Evolutionary conservation across 768 basidiomycete species (phyloP), one percentile per base, ranked within the genome.

Genomic region (Albatrellus ellisii): DNA sequence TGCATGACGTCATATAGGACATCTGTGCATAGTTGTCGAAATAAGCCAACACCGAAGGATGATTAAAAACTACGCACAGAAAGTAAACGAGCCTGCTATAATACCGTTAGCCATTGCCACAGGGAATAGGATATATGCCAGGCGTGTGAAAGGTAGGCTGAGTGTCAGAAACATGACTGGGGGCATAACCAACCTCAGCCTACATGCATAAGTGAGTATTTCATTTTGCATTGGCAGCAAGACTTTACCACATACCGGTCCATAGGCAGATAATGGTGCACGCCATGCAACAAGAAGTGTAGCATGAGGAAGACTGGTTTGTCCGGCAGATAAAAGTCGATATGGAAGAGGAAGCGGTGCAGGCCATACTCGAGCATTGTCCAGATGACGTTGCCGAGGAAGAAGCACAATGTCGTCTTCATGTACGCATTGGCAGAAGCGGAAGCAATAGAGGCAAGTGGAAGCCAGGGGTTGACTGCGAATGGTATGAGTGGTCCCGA

Each of bases 241-340:
- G 6, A 4, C 6, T 21, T 14, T 36, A 14, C 29, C 5, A 60
- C 73, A 47, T 54, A 87, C 83, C 77, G 68, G 56, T 95, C 91
- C 91, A 97, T 95, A 12, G 91, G 95, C 49, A 99, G 67, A 56
- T 92, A 99, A 60, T 99, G 95, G 57, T 99, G 95, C 26, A 99
- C 77, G 12, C 95, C 95, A 55, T 98, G 95, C 57, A 88, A 67
- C 54, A 87, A 57, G 64, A 99, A 99, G 57, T 99, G 95, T 20
- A 97, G 57, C 32, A 77, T 76, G 54, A 98, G 68, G 62, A 82
- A 86, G 39, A 65, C 62, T 4, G 82, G 80, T 44, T 64, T 68
- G 60, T 99, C 95, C 2, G 95, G 95, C 17, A 99, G 72, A 54
- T 69, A 60, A 7, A 76, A 69, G 56, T 99, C 95, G 52, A 99